These are phyloP conservation scores for Leptographium flavum DNA, from an alignment of 2,329 filamentous ascomycete species.

Conservation along the genomic window DNA sequence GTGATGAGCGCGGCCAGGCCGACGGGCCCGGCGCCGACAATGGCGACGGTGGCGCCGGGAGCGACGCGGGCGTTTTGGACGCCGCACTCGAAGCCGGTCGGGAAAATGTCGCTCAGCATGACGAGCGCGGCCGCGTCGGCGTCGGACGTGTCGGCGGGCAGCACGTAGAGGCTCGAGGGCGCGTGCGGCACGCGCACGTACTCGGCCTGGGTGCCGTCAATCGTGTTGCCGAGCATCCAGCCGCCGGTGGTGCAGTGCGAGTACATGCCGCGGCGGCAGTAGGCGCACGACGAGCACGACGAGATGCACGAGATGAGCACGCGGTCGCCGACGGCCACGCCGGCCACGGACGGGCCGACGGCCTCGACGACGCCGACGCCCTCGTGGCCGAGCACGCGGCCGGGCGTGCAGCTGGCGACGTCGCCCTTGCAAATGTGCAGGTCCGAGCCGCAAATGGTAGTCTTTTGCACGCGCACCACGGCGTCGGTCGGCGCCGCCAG, in stretches of 20 bases:
- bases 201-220: conserved; percentile 42
- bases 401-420: conserved; percentile 30
- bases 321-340: conserved; percentile 31
- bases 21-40: conserved; percentile 41
- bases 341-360: conserved; percentile 28
- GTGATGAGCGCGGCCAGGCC: conserved; percentile 41
- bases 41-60: conserved; percentile 35
- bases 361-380: conserved; percentile 34
- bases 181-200: conserved; percentile 38
- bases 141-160: conserved; percentile 25
- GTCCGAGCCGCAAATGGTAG: conserved; percentile 39
- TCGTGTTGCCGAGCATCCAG: conserved; percentile 38
- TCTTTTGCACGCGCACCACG: conserved; percentile 30
- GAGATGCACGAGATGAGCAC: conserved; percentile 38
- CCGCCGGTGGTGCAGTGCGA: conserved; percentile 38
- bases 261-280: conserved; percentile 34
- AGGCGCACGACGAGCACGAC: conserved; percentile 34
- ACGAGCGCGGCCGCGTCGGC: conserved; percentile 24
- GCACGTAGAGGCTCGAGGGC: conserved; percentile 28
- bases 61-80: conserved; percentile 35
- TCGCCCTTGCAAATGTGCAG: conserved; percentile 41
- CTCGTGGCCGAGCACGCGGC: conserved; percentile 37
- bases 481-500: conserved; percentile 30
- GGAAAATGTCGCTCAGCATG: conserved; percentile 40
- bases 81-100: conserved; percentile 41